Conservation (phyloP, 805 yeast species). For the Candida pini region DNA sequence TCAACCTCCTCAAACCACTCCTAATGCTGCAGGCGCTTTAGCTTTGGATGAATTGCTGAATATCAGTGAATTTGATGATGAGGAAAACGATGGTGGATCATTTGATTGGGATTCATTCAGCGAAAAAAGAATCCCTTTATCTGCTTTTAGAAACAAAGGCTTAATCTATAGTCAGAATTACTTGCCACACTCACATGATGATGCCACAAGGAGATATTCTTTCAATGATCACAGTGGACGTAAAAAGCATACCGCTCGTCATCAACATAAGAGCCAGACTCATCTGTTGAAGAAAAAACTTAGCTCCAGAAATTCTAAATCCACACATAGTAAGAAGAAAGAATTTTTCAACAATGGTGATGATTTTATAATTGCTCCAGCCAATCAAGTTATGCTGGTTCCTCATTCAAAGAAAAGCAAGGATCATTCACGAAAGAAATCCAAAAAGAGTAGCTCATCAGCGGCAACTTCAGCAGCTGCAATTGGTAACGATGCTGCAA, state of each 20-base stretch:
- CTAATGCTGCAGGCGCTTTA: conserved; percentile 12
- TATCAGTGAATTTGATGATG: conserved; percentile 81
- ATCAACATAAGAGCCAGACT: no score
- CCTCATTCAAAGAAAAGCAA: no score
- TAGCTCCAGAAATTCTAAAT: no score
- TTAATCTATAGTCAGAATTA: conserved; percentile 24
- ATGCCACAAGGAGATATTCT: conserved; percentile 21
- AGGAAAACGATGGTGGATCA: conserved; percentile 39
- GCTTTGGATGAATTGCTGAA: conserved; percentile 76
- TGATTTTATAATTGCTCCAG: conserved; percentile 19
- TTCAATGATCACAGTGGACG: conserved; percentile 15
- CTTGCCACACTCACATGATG: conserved; percentile 8
- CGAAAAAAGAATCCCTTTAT: conserved; percentile 63
- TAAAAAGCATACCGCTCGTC: conserved; percentile 6
- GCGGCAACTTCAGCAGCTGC: conserved; percentile 11
- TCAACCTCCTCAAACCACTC: conserved; percentile 3
- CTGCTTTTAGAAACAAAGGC: conserved; percentile 86
- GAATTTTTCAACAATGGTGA: conserved; percentile 17
- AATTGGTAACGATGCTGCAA: conserved; percentile 3
- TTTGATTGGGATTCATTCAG: conserved; percentile 22
- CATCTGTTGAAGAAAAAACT: no score
- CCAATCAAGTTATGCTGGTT: conserved; percentile 8
- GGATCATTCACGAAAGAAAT: no score
- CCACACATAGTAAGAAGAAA: no score
- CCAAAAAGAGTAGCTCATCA: background rate